Base-by-base conservation (phyloP, 306 rosid genomes). In the Crataegus laevigata region DNA sequence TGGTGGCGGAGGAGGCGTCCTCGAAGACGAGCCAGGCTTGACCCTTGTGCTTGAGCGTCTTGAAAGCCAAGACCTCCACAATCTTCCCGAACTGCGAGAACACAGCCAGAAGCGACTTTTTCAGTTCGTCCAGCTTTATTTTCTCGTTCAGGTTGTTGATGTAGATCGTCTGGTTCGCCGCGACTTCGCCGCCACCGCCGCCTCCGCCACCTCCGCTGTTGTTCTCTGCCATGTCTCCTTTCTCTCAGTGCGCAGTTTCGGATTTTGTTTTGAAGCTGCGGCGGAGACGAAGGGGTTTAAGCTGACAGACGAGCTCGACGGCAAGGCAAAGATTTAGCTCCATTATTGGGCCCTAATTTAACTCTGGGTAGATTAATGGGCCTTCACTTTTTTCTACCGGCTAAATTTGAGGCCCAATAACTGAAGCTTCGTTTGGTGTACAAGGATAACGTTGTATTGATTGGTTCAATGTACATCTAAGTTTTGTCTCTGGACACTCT, bases 11-110 rank as follows among this genome's bases (percentile, higher is more conserved):
- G 66, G 89, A 66, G 3, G 80, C 89, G n/a, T 90, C 98, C 65
- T 96, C 92, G 79, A 96, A 96, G 47, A 96, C 92, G 11, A 96
- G 97, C 98, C 97, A 96, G 54, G 98, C 98, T 80, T 96, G 99
- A 26, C 99, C 99, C 72, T 90, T 96, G 82, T 92, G 99, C 83
- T 96, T 96, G 62, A 96, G 84, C 30, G 97, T 89, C 84, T 88
- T 96, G 87, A 89, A 89, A 22, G 99, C 98, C 40, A 89, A 77
- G 43, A 96, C 98, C 62, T 92, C 99, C 72, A 90, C 81, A 64
- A 96, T 93, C 91, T 92, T 92, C 81, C 99, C 99, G 73, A 96
- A 96, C 82, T 96, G 99, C 26, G 94, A 90, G 85, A 96, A 90
- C 74, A 96, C 96, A 38, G 99, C 98, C 68, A 79, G 60, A 76